Percentiles rank a stretch among this genome's conserved stretches.
Evolutionary conservation across 495 filamentous ascomycete species (phyloP).

Genomic region (Penicillium simplicissimum): DNA sequence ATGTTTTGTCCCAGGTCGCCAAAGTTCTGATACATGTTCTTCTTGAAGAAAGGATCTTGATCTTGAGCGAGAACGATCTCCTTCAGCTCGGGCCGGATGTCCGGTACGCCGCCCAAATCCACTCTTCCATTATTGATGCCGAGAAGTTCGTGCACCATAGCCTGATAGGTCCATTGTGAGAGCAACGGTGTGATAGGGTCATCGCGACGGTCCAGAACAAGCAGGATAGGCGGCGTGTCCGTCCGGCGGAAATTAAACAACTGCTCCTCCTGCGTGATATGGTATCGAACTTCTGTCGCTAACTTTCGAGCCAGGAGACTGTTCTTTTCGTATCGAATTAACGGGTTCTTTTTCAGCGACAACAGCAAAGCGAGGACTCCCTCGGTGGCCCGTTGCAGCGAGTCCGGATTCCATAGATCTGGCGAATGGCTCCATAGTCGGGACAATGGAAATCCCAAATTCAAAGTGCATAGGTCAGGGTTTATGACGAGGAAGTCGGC

Average conservation of each 20-base stretch:
- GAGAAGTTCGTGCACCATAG: slow-evolving; percentile 96
- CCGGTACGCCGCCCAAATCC: slow-evolving; percentile 81
- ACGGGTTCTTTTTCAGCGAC: slow-evolving; percentile 90
- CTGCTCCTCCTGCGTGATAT: slow-evolving; percentile 93
- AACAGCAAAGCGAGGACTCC: slow-evolving; percentile 80
- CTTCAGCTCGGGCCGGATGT: slow-evolving; percentile 85
- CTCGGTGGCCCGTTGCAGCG: slow-evolving; percentile 79
- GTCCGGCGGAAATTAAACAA: slow-evolving; percentile 95
- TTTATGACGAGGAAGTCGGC: slow-evolving; percentile 95
- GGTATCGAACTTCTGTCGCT: slow-evolving; percentile 87
- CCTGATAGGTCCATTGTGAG: slow-evolving; percentile 98
- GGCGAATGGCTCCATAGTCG: slow-evolving; percentile 73
- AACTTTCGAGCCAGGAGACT: slow-evolving; percentile 89
- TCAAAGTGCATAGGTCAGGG: slow-evolving; percentile 85
- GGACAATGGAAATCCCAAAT: slow-evolving; percentile 70
- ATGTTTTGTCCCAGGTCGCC: slow-evolving; percentile 96
- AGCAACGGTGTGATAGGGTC: slow-evolving; percentile 95
- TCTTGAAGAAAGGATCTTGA: slow-evolving; percentile 99
- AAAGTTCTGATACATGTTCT: slow-evolving; percentile 99
- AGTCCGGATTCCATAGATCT: slow-evolving; percentile 88
- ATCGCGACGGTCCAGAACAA: slow-evolving; percentile 89
- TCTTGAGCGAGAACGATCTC: slow-evolving; percentile 97
- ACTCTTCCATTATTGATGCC: slow-evolving; percentile 93
- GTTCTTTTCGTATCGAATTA: slow-evolving; percentile 93
- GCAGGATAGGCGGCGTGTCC: slow-evolving; percentile 90